These are phyloP conservation scores for Acanthamoeba polyphaga DNA, from an alignment of 208 protist genomes.

Conservation along the genomic window DNA sequence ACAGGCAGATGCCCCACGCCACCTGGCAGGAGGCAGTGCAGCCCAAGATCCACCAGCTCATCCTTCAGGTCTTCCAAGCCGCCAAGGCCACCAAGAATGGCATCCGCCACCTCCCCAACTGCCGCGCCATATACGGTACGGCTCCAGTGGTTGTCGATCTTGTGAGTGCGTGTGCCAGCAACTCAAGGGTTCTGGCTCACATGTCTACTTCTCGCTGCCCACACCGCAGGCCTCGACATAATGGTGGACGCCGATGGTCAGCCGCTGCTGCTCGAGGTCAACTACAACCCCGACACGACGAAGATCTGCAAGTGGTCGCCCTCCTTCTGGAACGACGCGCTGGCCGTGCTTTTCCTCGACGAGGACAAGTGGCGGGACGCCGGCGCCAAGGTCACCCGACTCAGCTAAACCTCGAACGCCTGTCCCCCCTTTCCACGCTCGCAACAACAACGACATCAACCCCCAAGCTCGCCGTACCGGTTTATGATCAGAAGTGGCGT, in stretches of 20 bases:
- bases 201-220: not conserved
- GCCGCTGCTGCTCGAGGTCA: constrained; percentile 54
- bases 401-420: not conserved
- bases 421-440: not conserved
- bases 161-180: not conserved
- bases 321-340: constrained; percentile 58
- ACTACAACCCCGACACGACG: constrained; percentile 61
- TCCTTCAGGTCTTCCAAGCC: constrained; percentile 23
- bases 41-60: constrained; percentile 65
- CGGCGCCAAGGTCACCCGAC: not conserved
- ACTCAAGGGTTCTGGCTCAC: not conserved
- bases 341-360: constrained; percentile 51
- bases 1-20: constrained; percentile 7
- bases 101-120: constrained; percentile 49
- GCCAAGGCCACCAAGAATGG: constrained; percentile 13
- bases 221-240: constrained; percentile 26
- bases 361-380: constrained; percentile 50
- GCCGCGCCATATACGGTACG: constrained; percentile 7
- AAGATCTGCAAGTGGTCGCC: constrained; percentile 66
- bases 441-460: too few species aligned
- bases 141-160: not conserved
- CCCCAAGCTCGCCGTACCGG: too few species aligned
- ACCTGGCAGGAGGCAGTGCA: constrained; percentile 52
- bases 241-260: constrained; percentile 23
- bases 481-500: not conserved